Base-by-base conservation (phyloP, 1,284 basidiomycete species). In the Apiotrichum laibachii region DNA sequence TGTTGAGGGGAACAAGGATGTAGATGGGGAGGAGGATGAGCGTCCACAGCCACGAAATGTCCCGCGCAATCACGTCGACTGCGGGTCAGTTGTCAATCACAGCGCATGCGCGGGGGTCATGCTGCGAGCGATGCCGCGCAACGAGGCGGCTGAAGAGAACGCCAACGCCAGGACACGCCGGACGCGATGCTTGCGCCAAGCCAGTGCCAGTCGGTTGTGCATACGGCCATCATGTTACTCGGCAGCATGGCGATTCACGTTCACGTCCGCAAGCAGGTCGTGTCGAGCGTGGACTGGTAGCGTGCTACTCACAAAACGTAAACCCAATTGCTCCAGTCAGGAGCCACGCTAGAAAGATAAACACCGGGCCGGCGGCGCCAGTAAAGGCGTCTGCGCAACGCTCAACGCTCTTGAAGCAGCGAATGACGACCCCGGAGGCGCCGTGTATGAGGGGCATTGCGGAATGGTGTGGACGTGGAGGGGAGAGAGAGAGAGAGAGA, bases 321-420 rank as follows among this genome's bases (percentile, higher is more conserved):
- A 91, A 67, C 0, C 85, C 81, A 26, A 90, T 92, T 0, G 82
- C 72, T 4, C 81, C 76, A 42, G 94, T 85, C 46, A 98, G 82
- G 8, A 85, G 65, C 64, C 87, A 81, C 16, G 92, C 93, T 26
- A 93, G 80, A 0, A 79, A 82, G 53, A 98, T 85, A 76, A 98
- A 98, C 67, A 89, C 84, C 0, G 93, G 93, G 0, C 95, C 94
- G 16, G 91, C 93, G 53, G 88, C 86, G 59, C 92, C 92, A 0
- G 92, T 96, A 44, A 95, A 66, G 70, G 83, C 82, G 76, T 96
- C 92, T 6, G 85, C 91, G 49, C 80, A 78, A 49, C 85, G 79
- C 79, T 97, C 93, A 34, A 95, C 77, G 22, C 82, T 80, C 73
- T 86, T 89, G 81, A 94, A 96, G 80, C 90, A 93, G 53, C 85